Base-by-base conservation (phyloP, 1,284 basidiomycete species). In the Exobasidium rhododendri region DNA sequence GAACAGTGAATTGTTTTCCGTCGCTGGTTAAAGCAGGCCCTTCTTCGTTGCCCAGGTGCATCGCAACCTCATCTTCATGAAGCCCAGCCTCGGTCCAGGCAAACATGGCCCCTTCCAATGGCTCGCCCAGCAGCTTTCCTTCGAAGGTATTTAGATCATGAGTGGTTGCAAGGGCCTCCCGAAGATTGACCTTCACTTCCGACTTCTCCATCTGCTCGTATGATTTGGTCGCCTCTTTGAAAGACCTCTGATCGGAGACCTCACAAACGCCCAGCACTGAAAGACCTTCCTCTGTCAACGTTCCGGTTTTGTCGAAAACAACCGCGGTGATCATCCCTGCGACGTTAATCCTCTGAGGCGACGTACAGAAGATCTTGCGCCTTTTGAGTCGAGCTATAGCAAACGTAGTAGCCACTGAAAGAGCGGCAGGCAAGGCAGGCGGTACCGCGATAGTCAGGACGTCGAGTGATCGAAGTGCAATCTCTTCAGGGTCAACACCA, bases 231-330 rank as follows among this genome's bases (percentile, higher is more conserved):
- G 43, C 47, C 49, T 59, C 52, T 10, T 28, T 52, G 31, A 66
- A 62, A 14, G 57, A 31, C 28, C 56, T 65, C 28, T 43, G 31
- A 7, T 22, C 22, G 26, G 31, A 43, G n/a, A 59, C 54, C 26
- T 24, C 32, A 1, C 66, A 49, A 14, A 67, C 57, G 5, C 66
- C 66, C n/a, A 61, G 62, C 1, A 70, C 67, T 28, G 64, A 64
- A 11, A 70, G 46, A 3, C 62, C 67, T 7, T 60, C 62, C 20
- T 65, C 64, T 10, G 69, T 70, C 14, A 70, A 22, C 24, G 69
- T 70, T 3, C 69, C 69, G 0, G 69, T 70, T 58, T 70, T 70
- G 58, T 70, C 69, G 22, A 69, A 70, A 17, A 63, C 60, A 46
- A 57, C 56, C 40, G 64, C 54, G 29, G 65, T 60, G 40, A 67